Evolutionary conservation across 1,284 basidiomycete species (phyloP), one percentile per base, ranked within the genome.

Genomic region (Calocybe gambosa): DNA sequence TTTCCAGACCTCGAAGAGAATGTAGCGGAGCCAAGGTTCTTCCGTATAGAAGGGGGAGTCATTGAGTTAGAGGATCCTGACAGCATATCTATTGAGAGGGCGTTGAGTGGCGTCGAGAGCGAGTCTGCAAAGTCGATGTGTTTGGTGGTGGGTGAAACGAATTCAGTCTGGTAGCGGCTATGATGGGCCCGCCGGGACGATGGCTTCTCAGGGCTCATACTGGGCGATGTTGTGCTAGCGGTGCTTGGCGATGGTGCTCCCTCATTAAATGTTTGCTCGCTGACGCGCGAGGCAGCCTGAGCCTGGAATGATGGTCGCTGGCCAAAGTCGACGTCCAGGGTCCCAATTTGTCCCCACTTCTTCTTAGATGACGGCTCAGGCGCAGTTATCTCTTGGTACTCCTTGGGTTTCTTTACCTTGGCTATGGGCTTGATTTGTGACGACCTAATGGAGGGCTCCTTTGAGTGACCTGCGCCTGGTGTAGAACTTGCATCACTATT

Each of bases 131-230:
- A 29, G 16, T 40, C 44, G 8, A 45, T 43, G 31, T 34, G 31
- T 34, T 34, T 34, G 15, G 23, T 45, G 15, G 20, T 46, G 29
- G 51, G 46, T n/a, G 65, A 62, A 1, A 62, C 48, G 49, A 63
- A 65, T 53, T 80, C 78, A 1, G 77, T 77, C 51, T 71, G 72
- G 55, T 72, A 68, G 7, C 77, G 72, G 47, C 63, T 66, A 55
- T 74, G 73, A n/a, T 67, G 63, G 6, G 64, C 55, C 12, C 61
- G 65, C 15, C 55, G 40, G 5, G 39, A 37, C 9, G 44, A 31
- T 34, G 31, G 31, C 41, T 46, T 48, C 42, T 38, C 38, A 12
- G 47, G 26, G 13, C 25, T 45, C 18, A 26, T 40, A 16, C 9
- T 45, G 1, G 38, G 34, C 19, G 39, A 26, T 16, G 42, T 36